Evolutionary conservation across 1,284 basidiomycete species (phyloP).

Genomic region (Somion occarium): DNA sequence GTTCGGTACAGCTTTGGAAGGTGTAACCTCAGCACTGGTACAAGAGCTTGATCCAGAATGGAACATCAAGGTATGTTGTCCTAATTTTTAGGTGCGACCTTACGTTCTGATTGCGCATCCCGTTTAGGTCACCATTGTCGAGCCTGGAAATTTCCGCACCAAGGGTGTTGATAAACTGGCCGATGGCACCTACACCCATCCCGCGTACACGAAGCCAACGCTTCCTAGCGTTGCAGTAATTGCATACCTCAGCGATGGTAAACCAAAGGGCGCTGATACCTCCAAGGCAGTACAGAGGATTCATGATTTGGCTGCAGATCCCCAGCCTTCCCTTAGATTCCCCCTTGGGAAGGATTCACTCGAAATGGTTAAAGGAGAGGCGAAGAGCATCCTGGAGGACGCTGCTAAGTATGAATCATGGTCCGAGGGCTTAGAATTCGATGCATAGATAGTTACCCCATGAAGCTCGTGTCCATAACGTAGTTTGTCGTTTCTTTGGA

Average conservation of each 20-base stretch:
- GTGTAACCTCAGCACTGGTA: slow-evolving; percentile 26
- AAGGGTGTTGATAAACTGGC: not conserved
- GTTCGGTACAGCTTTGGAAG: slow-evolving; percentile 31
- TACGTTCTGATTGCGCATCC: no score
- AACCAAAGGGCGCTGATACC: not conserved
- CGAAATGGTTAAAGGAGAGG: not conserved
- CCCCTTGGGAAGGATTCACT: slow-evolving; percentile 2
- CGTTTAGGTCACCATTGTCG: no score
- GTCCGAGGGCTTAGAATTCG: slow-evolving; percentile 1
- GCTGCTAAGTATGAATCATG: slow-evolving; percentile 5
- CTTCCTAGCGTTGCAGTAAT: not conserved
- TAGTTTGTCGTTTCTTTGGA: no score
- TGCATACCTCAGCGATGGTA: not conserved
- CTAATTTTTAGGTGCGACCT: no score
- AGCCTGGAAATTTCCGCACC: slow-evolving; percentile 7
- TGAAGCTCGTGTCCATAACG: no score
- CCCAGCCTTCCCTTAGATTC: slow-evolving; percentile 6
- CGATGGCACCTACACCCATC: slow-evolving; percentile 1
- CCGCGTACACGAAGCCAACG: slow-evolving; percentile 7
- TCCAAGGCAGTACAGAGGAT: slow-evolving; percentile 8
- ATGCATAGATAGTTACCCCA: no score
- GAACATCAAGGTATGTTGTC: slow-evolving; percentile 37
- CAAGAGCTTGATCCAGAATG: slow-evolving; percentile 33
- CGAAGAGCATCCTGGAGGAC: not conserved
- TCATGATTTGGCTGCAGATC: slow-evolving; percentile 6